These are phyloP conservation scores for Aurifilum marmelostoma DNA, from an alignment of 2,329 filamentous ascomycete genomes.

Conservation along the genomic window DNA sequence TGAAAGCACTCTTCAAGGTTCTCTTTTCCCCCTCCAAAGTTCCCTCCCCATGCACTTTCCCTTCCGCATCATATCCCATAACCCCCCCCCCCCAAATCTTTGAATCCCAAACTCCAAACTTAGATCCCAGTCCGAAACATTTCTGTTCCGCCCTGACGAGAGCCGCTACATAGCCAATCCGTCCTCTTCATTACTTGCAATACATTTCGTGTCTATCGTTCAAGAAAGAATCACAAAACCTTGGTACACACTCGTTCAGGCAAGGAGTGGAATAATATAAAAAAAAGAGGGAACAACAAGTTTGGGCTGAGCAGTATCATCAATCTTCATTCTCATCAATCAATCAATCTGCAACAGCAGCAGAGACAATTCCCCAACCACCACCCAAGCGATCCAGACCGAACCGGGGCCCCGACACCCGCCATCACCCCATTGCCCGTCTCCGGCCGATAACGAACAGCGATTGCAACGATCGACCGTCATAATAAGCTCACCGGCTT, in stretches of 20 bases:
- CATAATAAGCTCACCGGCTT: conserved; percentile 19
- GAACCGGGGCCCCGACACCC: conserved; percentile 18
- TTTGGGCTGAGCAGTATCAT: neutral
- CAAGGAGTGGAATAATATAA: neutral
- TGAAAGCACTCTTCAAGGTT: neutral
- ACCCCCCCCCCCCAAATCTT: neutral
- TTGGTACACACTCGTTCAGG: conserved; percentile 3
- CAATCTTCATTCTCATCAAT: neutral
- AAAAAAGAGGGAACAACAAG: neutral
- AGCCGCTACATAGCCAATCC: conserved; percentile 4
- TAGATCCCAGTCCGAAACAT: conserved; percentile 29
- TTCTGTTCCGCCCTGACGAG: conserved; percentile 19
- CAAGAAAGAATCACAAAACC: neutral
- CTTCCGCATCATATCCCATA: conserved; percentile 4
- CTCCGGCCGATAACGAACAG: conserved; percentile 17
- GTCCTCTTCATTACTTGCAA: conserved; percentile 16
- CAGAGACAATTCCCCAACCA: neutral
- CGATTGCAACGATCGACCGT: conserved; percentile 14
- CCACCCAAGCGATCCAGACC: conserved; percentile 9
- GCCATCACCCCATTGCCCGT: neutral
- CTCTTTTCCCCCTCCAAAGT: conserved; percentile 1
- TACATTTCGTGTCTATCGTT: conserved; percentile 22
- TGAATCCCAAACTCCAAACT: conserved; percentile 5
- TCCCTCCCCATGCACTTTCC: conserved; percentile 2
- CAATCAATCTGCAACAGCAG: conserved; percentile 13